A percentile compares a stretch with the other conserved stretches of the same genome.
Conservation (phyloP, 108 stramenopile species). For the Conticribra weissflogii region DNA sequence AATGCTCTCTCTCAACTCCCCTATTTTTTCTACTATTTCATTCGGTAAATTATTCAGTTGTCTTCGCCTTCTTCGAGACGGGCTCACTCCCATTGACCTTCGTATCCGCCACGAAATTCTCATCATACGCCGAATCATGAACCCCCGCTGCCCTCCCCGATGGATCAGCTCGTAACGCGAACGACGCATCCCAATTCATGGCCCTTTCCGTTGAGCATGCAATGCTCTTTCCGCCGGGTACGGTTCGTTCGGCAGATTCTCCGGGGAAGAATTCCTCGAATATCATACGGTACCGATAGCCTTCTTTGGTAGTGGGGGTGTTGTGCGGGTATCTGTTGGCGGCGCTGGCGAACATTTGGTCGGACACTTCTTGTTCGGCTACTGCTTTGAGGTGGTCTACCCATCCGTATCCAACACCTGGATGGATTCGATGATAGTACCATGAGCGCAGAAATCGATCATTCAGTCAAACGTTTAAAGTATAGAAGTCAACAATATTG, state of each 20-base stretch:
- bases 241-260: slow-evolving; percentile 93
- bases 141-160: slow-evolving; percentile 97
- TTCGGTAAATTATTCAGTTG: slow-evolving; percentile 3
- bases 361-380: slow-evolving; percentile 91
- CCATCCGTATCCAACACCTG: slow-evolving; percentile 98
- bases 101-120: slow-evolving; percentile 81
- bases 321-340: slow-evolving; percentile 95
- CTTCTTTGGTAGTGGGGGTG: slow-evolving; percentile 98
- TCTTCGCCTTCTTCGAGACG: slow-evolving; percentile 68
- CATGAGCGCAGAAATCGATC: neutral
- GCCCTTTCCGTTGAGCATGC: slow-evolving; percentile 98
- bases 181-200: slow-evolving; percentile 94
- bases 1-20: too few species aligned
- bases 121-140: slow-evolving; percentile 92
- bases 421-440: slow-evolving; percentile 3
- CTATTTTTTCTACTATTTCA: too few species aligned
- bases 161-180: slow-evolving; percentile 88
- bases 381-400: slow-evolving; percentile 93
- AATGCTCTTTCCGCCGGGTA: slow-evolving; percentile 97
- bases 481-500: neutral
- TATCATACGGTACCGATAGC: slow-evolving; percentile 96
- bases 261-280: slow-evolving; percentile 98
- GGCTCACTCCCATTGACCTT: slow-evolving; percentile 46
- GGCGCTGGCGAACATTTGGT: slow-evolving; percentile 93
- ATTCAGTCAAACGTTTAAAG: slow-evolving; percentile 1